Evolutionary conservation across 495 filamentous ascomycete genomes (phyloP), one percentile per base, ranked within the genome.

Genomic region (Sabuloglossum arenarium): DNA sequence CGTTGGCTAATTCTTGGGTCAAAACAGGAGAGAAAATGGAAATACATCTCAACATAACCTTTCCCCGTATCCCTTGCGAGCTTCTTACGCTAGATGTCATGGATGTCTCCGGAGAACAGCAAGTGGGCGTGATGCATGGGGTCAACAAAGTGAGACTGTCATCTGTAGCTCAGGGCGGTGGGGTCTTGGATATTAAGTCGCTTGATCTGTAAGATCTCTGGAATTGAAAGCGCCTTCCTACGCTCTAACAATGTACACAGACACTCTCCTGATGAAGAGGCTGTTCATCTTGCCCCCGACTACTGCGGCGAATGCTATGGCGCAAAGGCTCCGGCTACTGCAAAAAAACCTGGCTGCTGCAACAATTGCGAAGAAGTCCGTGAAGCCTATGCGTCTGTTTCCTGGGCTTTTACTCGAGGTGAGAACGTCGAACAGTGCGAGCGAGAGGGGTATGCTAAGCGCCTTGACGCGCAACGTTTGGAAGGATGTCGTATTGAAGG

Each of bases 401-500:
- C 81, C 19, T 99, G 91, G 91, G 88, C 87, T 19, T 96, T 99
- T 61, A 89, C 88, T 19, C 78, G 81, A 54, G 93, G 91, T 56
- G 82, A 93, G 61, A 83, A 84, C 59, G 87, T 99, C 28, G 90
- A 95, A 68, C 91, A 99, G 69, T 99, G 91, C 73, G 77, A 85
- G 64, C 80, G 89, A 51, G 91, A 99, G 68, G 88, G 94, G 66
- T 99, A 96, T 66, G 74, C 76, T 55, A 84, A 96, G 66, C 80
- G 81, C 56, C 72, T 99, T 45, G 84, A 90, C 62, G 80, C 79
- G 56, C 89, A 96, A 70, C 79, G 88, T 25, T 74, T 79, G 16
- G 93, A 99, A 65, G 91, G 91, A 28, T 99, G 91, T 68, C 87
- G 94, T 28, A 84, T 99, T 58, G 89, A 96, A 62, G 91, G 91